A percentile compares a stretch with the other conserved stretches of the same genome.
Conservation (phyloP, 2,329 filamentous ascomycete species). For the Penicillium sp. region DNA sequence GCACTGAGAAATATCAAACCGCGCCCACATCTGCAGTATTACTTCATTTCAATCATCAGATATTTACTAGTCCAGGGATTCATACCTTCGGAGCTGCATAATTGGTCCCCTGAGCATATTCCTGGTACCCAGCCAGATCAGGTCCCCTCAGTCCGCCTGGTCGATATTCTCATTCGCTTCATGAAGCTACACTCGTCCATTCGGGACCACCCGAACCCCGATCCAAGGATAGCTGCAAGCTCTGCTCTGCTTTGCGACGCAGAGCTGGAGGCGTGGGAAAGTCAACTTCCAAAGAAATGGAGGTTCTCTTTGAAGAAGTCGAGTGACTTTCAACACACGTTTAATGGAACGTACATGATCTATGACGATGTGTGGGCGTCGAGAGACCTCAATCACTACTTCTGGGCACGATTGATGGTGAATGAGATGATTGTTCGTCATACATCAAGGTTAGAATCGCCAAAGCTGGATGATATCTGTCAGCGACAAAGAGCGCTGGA, state of each 20-base stretch:
- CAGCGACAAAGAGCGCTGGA: conserved; percentile 27
- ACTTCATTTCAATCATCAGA: conserved; percentile 27
- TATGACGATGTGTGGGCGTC: conserved; percentile 33
- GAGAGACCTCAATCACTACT: conserved; percentile 32
- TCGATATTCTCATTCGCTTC: conserved; percentile 32
- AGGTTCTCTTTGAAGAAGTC: conserved; percentile 21
- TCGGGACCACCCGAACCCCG: conserved; percentile 11
- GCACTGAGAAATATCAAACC: conserved; percentile 9
- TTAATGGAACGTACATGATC: conserved; percentile 31
- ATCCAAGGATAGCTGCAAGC: conserved; percentile 9
- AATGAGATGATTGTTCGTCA: conserved; percentile 32
- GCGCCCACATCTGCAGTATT: conserved; percentile 26
- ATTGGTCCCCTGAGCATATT: conserved; percentile 22
- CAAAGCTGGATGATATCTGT: conserved; percentile 10
- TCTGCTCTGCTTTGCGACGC: conserved; percentile 24
- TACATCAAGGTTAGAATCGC: conserved; percentile 13
- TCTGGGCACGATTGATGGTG: conserved; percentile 29
- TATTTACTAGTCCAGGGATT: conserved; percentile 25
- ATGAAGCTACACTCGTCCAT: conserved; percentile 23
- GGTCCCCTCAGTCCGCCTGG: conserved; percentile 21
- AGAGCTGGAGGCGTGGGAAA: conserved; percentile 30
- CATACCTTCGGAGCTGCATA: conserved; percentile 20
- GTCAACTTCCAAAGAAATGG: conserved; percentile 26
- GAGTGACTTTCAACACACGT: conserved; percentile 21
- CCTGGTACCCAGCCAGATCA: conserved; percentile 7